Conservation (phyloP, 116 monocot genomes). For the Dioscorea cayenensis region DNA sequence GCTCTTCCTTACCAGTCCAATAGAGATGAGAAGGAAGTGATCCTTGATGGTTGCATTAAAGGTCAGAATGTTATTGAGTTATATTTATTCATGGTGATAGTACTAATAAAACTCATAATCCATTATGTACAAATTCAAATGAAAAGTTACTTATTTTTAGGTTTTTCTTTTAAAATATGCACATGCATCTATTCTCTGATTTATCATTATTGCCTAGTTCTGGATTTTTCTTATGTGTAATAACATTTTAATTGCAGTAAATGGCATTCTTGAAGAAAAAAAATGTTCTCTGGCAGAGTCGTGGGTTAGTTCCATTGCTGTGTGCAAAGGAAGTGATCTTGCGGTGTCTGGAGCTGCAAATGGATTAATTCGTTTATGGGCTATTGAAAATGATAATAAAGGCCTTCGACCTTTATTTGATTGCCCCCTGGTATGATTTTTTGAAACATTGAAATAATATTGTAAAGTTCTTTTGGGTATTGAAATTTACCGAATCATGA, state of each 20-base stretch:
- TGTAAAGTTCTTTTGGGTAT: too few relatives aligned
- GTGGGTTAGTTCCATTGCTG: constrained; percentile 90
- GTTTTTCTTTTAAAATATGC: background rate
- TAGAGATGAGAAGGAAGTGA: constrained; percentile 13
- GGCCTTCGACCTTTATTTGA: constrained; percentile 57
- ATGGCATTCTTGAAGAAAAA: constrained; percentile 19
- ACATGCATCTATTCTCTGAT: background rate
- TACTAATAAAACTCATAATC: too few relatives aligned
- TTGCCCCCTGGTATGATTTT: constrained; percentile 54
- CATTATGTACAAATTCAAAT: too few relatives aligned
- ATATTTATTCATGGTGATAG: background rate
- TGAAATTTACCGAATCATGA: too few relatives aligned
- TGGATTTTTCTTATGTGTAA: background rate
- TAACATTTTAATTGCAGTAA: constrained; percentile 22
- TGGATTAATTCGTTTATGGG: constrained; percentile 77
- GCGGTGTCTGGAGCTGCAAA: constrained; percentile 95
- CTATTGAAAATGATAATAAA: constrained; percentile 58
- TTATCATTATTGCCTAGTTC: background rate
- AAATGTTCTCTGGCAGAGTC: constrained; percentile 40
- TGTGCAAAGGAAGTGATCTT: constrained; percentile 91
- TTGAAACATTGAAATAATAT: background rate
- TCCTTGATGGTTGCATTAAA: constrained; percentile 25
- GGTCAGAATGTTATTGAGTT: background rate
- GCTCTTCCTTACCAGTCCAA: constrained; percentile 7
- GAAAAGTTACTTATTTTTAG: background rate